phyloP scores from a whole-genome alignment of 208 protist genomes.

The Crithidia brevicula region DNA sequence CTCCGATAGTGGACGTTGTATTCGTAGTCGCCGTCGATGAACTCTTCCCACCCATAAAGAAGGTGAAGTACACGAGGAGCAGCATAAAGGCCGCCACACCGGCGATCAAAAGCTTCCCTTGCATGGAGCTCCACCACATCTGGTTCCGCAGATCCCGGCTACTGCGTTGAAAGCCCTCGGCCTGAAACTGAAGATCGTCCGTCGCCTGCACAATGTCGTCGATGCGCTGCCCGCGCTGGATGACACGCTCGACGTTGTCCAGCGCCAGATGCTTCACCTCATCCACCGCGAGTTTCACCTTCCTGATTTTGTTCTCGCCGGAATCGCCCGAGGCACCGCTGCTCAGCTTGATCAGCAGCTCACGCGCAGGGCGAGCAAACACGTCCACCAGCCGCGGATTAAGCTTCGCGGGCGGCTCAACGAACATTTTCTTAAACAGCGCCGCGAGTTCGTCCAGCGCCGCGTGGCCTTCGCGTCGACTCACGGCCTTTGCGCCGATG shows the following conservation, averaged over 20 bases:
- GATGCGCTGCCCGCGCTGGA: constrained; percentile 82
- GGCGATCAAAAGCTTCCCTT: constrained; percentile 72
- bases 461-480: constrained; percentile 62
- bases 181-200: constrained; percentile 89
- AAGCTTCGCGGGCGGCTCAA: constrained; percentile 67
- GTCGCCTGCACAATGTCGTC: constrained; percentile 91
- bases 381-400: constrained; percentile 65
- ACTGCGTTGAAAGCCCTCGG: constrained; percentile 86
- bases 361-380: constrained; percentile 69
- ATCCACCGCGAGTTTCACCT: constrained; percentile 77
- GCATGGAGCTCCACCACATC: constrained; percentile 89
- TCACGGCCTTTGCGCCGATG: constrained; percentile 49
- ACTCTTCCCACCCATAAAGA: constrained; percentile 45
- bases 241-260: constrained; percentile 85
- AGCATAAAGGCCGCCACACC: constrained; percentile 69
- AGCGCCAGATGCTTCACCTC: constrained; percentile 87
- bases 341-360: constrained; percentile 65
- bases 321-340: constrained; percentile 13
- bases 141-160: constrained; percentile 84
- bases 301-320: constrained; percentile 65
- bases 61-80: constrained; percentile 80
- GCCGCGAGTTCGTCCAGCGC: constrained; percentile 72
- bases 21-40: not conserved
- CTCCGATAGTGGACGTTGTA: not conserved
- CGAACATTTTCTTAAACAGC: constrained; percentile 89